Conservation (phyloP, 345 rosid genomes). For the Pseudoturritis turrita region DNA sequence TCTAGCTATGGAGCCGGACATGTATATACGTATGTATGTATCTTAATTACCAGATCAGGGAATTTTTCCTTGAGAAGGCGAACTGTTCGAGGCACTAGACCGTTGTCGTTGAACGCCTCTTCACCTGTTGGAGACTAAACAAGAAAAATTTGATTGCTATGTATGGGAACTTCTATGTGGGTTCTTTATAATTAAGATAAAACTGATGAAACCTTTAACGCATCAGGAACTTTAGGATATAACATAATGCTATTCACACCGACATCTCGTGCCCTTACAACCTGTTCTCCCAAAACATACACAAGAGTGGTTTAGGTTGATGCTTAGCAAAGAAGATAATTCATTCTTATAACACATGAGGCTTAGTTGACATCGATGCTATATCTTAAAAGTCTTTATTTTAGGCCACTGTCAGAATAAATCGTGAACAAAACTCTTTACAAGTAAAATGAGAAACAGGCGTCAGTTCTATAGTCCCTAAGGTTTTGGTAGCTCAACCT, state of each 20-base stretch:
- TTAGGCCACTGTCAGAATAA: background rate
- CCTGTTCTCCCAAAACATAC: slow-evolving; percentile 38
- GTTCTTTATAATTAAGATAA: background rate
- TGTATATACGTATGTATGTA: no score
- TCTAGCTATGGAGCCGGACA: no score
- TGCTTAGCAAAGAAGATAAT: no score
- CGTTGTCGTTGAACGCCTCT: slow-evolving; percentile 86
- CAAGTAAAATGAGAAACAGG: background rate
- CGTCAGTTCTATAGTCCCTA: background rate
- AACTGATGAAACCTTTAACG: slow-evolving; percentile 55
- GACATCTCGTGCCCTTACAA: slow-evolving; percentile 80
- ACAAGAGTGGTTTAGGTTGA: background rate
- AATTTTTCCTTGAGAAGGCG: slow-evolving; percentile 70
- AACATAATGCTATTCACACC: slow-evolving; percentile 83
- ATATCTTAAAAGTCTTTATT: no score
- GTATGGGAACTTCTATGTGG: background rate
- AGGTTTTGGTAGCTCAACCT: no score
- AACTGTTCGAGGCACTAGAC: slow-evolving; percentile 74
- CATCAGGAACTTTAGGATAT: slow-evolving; percentile 90
- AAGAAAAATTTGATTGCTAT: background rate
- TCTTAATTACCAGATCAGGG: slow-evolving; percentile 91
- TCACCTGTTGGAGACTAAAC: slow-evolving; percentile 71
- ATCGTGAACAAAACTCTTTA: background rate
- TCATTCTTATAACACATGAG: background rate
- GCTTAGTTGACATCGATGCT: background rate